Base-by-base conservation (phyloP, 2,329 filamentous ascomycete genomes). In the Botrytis fragariae region DNA sequence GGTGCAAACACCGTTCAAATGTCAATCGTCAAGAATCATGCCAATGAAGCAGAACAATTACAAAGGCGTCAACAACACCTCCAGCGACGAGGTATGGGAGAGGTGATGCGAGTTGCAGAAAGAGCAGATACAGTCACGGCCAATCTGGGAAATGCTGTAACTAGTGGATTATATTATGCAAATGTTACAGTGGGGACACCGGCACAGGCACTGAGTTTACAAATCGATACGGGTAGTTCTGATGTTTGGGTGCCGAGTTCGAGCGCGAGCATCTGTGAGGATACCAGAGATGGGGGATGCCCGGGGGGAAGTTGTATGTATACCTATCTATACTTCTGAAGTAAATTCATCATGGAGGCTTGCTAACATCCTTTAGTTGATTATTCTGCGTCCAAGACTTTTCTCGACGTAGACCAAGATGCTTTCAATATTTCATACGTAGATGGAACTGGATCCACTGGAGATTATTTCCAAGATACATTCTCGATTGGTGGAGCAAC, bases 351-450 rank as follows among this genome's bases (percentile, higher is more conserved):
- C 5, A 16, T 22, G 42, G 8, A 68, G 7, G 22, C 48, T 29
- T 65, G 65, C 72, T 72, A 69, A 72, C 64, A 37, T 18, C 37
- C 29, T 62, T 42, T 72, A 90, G 88, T 87, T 79, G 79, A 88
- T 76, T 80, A 83, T 16, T 75, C 76, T 12, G 78, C 82, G 4
- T 90, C 88, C 77, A 83, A 82, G 1, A 86, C 87, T 5, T 89
- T 84, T 78, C 76, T 83, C 29, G 69, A 84, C 4, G 81, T 88
- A 57, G 81, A 82, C 20, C 63, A 74, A 14, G 78, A 80, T 72
- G 84, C 82, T n/a, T 90, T 91, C 77, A 81, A 85, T 74, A 92
- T 93, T 75, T 84, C 83, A 32, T 91, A 92, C 76, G 86, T 91
- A 75, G 87, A 91, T 77, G 83, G 84, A 54, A 85, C 86, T 6